These are phyloP conservation scores for Rhizophagus sp. DNA, from an alignment of 192 early-diverging fungal genomes.

Conservation along the genomic window DNA sequence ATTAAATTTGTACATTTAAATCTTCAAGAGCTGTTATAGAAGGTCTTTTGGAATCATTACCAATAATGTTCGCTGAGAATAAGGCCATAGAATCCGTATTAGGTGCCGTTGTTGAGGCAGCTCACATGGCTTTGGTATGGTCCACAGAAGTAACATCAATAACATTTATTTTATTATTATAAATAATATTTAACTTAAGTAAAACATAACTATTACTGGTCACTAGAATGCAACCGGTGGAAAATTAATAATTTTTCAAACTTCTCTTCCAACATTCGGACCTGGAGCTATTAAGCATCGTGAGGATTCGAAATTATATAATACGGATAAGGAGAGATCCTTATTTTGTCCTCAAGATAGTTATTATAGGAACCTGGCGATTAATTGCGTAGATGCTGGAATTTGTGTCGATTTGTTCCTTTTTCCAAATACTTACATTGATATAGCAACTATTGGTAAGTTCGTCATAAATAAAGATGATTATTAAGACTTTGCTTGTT, in stretches of 20 bases:
- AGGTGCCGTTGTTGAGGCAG: constrained; percentile 79
- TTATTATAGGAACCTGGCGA: constrained; percentile 83
- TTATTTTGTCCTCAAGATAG: constrained; percentile 85
- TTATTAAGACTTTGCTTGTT: too few relatives aligned
- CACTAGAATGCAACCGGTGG: constrained; percentile 73
- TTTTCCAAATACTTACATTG: constrained; percentile 87
- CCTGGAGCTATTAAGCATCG: constrained; percentile 85
- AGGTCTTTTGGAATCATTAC: constrained; percentile 77
- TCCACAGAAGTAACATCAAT: not conserved
- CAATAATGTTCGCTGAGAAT: constrained; percentile 80
- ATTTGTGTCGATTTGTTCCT: constrained; percentile 88
- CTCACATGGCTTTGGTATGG: constrained; percentile 68
- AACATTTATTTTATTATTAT: constrained; percentile 8
- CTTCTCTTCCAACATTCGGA: constrained; percentile 82
- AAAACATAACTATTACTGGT: not conserved
- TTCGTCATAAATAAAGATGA: not conserved
- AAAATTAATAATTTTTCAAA: constrained; percentile 88
- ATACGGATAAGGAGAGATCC: constrained; percentile 87
- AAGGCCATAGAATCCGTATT: constrained; percentile 74
- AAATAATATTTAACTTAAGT: not conserved
- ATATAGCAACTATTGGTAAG: constrained; percentile 82
- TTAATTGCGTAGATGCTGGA: constrained; percentile 79
- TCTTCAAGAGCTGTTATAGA: constrained; percentile 64
- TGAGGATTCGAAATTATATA: constrained; percentile 88
- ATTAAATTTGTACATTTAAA: constrained; percentile 11